Conservation (phyloP, 169 alveolate genomes). For the Plasmodium relictum region DNA sequence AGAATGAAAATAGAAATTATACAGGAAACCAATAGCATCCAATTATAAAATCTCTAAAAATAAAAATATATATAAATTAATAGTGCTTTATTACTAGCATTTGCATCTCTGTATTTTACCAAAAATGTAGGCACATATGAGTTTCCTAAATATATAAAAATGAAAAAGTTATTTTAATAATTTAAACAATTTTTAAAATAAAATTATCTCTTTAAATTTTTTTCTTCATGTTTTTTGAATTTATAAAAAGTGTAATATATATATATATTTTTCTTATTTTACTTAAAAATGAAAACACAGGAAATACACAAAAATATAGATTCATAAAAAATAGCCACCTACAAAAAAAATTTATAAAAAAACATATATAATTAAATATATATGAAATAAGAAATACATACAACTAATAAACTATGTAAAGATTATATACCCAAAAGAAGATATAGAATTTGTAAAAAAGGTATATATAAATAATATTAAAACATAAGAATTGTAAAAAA, state of each 20-base stretch:
- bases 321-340: slow-evolving; percentile 67
- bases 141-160: slow-evolving; percentile 22
- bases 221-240: background rate
- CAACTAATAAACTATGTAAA: background rate
- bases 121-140: slow-evolving; percentile 48
- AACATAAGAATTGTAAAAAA: slow-evolving; percentile 43
- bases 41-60: slow-evolving; percentile 55
- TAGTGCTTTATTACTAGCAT: no score
- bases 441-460: slow-evolving; percentile 37
- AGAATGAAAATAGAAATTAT: slow-evolving; percentile 41
- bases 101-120: slow-evolving; percentile 19
- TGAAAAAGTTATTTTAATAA: background rate
- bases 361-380: background rate
- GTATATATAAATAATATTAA: slow-evolving; percentile 48
- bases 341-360: slow-evolving; percentile 5
- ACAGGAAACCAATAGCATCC: slow-evolving; percentile 69
- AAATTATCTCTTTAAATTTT: background rate
- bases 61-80: no score
- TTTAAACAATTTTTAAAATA: no score
- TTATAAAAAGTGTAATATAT: no score
- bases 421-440: slow-evolving; percentile 44
- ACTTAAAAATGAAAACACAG: slow-evolving; percentile 41
- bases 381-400: background rate
- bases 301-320: slow-evolving; percentile 56
- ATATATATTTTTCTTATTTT: slow-evolving; percentile 11